phyloP scores from a whole-genome alignment of 208 protist species.

The Acanthamoeba sp. region DNA sequence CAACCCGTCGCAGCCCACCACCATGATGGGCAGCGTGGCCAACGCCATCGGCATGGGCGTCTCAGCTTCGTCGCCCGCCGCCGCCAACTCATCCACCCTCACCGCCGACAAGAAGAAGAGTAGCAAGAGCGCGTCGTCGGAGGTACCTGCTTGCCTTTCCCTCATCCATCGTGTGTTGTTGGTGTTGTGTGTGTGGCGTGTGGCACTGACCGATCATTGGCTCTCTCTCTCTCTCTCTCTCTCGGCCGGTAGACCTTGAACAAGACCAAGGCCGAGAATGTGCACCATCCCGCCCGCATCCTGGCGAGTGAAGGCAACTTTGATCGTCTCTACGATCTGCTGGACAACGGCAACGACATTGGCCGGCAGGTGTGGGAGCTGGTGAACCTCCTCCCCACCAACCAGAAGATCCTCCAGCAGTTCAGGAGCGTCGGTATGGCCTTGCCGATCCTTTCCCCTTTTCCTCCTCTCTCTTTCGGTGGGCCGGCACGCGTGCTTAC shows the following conservation, averaged over 20 bases:
- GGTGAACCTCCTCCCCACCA: slow-evolving; percentile 74
- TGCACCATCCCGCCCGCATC: slow-evolving; percentile 48
- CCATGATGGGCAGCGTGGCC: neutral
- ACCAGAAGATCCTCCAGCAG: slow-evolving; percentile 74
- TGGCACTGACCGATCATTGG: no score
- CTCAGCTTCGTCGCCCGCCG: neutral
- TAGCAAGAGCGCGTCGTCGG: slow-evolving; percentile 25
- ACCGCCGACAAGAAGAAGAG: slow-evolving; percentile 36
- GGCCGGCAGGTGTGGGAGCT: slow-evolving; percentile 80
- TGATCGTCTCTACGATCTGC: slow-evolving; percentile 71
- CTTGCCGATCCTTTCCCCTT: neutral
- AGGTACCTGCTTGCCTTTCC: neutral
- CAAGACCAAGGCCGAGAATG: slow-evolving; percentile 51
- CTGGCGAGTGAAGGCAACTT: slow-evolving; percentile 71
- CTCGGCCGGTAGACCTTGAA: neutral
- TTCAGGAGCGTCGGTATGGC: slow-evolving; percentile 27
- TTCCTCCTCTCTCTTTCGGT: neutral
- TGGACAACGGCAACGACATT: slow-evolving; percentile 78
- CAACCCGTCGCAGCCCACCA: neutral
- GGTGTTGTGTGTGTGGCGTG: neutral
- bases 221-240: slow-evolving; percentile 18
- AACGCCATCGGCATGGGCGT: neutral
- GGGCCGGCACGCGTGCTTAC: neutral
- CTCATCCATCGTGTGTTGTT: neutral
- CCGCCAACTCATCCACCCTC: neutral